Conservation (phyloP, 2,329 filamentous ascomycete species). For the Colletotrichum tropicale region DNA sequence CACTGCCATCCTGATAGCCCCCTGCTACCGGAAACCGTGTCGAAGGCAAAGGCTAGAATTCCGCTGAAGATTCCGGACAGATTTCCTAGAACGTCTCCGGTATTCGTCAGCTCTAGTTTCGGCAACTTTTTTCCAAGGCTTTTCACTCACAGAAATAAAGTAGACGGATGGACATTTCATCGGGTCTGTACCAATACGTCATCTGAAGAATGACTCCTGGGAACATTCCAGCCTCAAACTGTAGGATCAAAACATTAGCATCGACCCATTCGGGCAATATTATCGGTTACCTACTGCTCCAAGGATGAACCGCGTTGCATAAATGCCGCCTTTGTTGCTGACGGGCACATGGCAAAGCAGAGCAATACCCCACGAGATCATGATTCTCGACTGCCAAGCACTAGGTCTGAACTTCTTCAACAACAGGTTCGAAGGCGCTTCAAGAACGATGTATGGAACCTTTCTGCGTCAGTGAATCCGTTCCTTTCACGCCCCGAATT, state of each 20-base stretch:
- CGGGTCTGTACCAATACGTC: conserved; percentile 52
- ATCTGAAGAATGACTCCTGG: conserved; percentile 47
- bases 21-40: conserved; percentile 36
- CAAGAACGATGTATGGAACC: conserved; percentile 42
- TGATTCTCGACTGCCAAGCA: conserved; percentile 44
- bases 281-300: conserved; percentile 36
- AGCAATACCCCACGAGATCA: conserved; percentile 42
- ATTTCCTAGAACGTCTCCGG: conserved; percentile 42
- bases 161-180: conserved; percentile 49
- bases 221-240: conserved; percentile 44
- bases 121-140: conserved; percentile 4
- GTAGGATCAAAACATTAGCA: background rate
- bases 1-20: conserved; percentile 40
- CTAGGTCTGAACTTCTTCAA: conserved; percentile 42
- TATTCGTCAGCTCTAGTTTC: background rate
- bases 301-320: conserved; percentile 39
- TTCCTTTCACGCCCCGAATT: background rate
- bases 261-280: conserved; percentile 24
- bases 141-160: conserved; percentile 46
- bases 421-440: conserved; percentile 44
- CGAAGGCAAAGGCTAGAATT: conserved; percentile 47
- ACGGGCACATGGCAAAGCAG: conserved; percentile 38
- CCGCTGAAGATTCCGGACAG: conserved; percentile 44
- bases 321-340: conserved; percentile 40
- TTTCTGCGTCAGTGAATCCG: conserved; percentile 6